Conservation (phyloP, 129 eudicot genomes). For the Flaveria robusta region DNA sequence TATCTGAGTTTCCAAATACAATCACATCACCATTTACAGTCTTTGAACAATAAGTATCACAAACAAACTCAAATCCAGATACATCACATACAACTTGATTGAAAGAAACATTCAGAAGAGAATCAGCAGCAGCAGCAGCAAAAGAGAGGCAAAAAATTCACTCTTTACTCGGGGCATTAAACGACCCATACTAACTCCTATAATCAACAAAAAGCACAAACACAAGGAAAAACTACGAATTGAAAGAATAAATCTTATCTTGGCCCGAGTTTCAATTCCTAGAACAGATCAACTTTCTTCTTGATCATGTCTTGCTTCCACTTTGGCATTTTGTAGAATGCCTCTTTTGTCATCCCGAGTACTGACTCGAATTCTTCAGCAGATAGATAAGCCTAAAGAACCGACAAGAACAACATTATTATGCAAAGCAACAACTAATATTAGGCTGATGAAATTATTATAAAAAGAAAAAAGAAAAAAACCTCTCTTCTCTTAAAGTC, state of each 20-base stretch:
- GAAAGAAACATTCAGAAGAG: conserved; percentile 12
- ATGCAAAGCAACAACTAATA: neutral
- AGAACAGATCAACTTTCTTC: conserved; percentile 85
- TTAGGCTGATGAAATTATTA: neutral
- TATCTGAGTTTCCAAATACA: conserved; percentile 35
- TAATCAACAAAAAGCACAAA: conserved; percentile 27
- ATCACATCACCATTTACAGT: conserved; percentile 39
- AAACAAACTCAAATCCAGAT: conserved; percentile 38
- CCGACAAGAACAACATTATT: neutral
- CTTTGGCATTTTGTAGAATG: conserved; percentile 73
- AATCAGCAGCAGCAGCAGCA: conserved; percentile 30
- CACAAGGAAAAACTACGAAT: conserved; percentile 22
- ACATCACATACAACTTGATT: neutral
- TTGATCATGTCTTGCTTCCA: conserved; percentile 96
- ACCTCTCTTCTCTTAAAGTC: conserved; percentile 95
- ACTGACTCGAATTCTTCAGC: conserved; percentile 66
- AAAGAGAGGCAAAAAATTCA: conserved; percentile 50
- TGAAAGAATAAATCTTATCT: conserved; percentile 28
- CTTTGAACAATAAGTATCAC: conserved; percentile 27
- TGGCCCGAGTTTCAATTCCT: conserved; percentile 24
- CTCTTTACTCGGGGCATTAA: conserved; percentile 51
- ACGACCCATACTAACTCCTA: conserved; percentile 40
- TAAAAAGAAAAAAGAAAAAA: neutral
- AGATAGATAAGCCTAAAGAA: conserved; percentile 69
- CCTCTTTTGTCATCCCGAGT: conserved; percentile 66